phyloP scores from a whole-genome alignment of 768 basidiomycete genomes.

The Pisolithus sp. region DNA sequence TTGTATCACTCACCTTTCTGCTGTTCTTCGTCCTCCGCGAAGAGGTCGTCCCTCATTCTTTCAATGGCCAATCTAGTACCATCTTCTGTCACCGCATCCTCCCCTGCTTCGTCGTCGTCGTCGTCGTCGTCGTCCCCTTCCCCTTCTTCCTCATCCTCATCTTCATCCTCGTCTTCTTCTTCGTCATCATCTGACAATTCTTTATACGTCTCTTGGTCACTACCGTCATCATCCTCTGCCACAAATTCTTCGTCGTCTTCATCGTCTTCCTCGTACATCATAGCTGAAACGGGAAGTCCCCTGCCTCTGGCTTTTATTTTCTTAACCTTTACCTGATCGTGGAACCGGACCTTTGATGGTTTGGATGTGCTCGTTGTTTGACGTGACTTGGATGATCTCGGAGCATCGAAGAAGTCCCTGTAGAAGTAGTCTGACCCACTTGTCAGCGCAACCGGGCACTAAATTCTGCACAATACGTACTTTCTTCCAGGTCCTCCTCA shows the following conservation, averaged over 20 bases:
- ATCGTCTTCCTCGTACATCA: slow-evolving; percentile 32
- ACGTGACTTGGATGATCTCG: slow-evolving; percentile 22
- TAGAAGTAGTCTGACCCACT: slow-evolving; percentile 54
- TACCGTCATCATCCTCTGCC: slow-evolving; percentile 26
- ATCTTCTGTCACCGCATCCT: slow-evolving; percentile 24
- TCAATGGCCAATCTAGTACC: slow-evolving; percentile 47
- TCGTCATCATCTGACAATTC: slow-evolving; percentile 24
- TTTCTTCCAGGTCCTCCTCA: slow-evolving; percentile 40
- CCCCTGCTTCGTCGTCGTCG: slow-evolving; percentile 10
- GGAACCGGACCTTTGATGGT: slow-evolving; percentile 59
- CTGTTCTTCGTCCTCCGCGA: slow-evolving; percentile 55
- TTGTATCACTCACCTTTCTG: neutral
- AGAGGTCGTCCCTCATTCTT: slow-evolving; percentile 70
- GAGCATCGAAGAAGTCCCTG: slow-evolving; percentile 75
- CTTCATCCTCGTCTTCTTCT: slow-evolving; percentile 27
- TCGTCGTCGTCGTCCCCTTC: slow-evolving; percentile 20
- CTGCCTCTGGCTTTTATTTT: slow-evolving; percentile 71
- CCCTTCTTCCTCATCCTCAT: slow-evolving; percentile 25
- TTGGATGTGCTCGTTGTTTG: slow-evolving; percentile 17
- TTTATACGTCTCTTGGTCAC: slow-evolving; percentile 26
- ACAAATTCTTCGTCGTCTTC: slow-evolving; percentile 36
- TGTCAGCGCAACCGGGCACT: no score
- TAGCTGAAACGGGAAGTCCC: slow-evolving; percentile 45
- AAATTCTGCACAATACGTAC: slow-evolving; percentile 28
- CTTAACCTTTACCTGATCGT: slow-evolving; percentile 75